A percentile compares a stretch with the other conserved stretches of the same genome.
Evolutionary conservation across 2,329 filamentous ascomycete species (phyloP).

Genomic region (Triangularia verruculosa): DNA sequence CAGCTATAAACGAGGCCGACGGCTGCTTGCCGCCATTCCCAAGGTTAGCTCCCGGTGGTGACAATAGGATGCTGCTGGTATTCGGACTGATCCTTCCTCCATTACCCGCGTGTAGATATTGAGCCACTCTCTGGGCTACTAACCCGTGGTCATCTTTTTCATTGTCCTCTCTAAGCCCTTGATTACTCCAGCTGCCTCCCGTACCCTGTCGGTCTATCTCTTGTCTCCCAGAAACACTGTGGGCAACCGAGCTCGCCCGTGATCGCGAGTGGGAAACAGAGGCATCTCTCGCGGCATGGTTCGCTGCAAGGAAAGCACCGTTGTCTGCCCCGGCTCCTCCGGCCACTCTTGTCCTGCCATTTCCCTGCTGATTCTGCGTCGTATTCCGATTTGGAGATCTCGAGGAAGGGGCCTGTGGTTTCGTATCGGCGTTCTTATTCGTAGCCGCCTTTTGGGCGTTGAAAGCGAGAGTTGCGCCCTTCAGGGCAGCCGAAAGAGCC

Average conservation of each 20-base stretch:
- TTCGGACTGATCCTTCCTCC: neutral
- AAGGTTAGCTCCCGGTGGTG: conserved; percentile 21
- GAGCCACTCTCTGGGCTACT: conserved; percentile 29
- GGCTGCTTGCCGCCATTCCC: conserved; percentile 30
- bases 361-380: conserved; percentile 4
- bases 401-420: conserved; percentile 8
- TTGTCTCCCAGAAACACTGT: neutral
- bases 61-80: conserved; percentile 16
- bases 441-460: conserved; percentile 20
- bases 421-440: conserved; percentile 2
- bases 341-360: neutral
- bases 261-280: conserved; percentile 29
- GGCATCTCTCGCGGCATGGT: conserved; percentile 38
- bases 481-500: conserved; percentile 40
- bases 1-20: conserved; percentile 57
- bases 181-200: conserved; percentile 23
- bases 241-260: conserved; percentile 12
- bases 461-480: conserved; percentile 56
- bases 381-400: conserved; percentile 6
- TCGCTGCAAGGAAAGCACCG: conserved; percentile 26
- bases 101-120: conserved; percentile 20
- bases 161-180: conserved; percentile 14
- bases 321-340: conserved; percentile 1
- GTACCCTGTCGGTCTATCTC: conserved; percentile 15
- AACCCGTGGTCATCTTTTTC: conserved; percentile 21